These are phyloP conservation scores for Jatropha podagrica DNA, from an alignment of 441 rosid genomes.

Conservation along the genomic window DNA sequence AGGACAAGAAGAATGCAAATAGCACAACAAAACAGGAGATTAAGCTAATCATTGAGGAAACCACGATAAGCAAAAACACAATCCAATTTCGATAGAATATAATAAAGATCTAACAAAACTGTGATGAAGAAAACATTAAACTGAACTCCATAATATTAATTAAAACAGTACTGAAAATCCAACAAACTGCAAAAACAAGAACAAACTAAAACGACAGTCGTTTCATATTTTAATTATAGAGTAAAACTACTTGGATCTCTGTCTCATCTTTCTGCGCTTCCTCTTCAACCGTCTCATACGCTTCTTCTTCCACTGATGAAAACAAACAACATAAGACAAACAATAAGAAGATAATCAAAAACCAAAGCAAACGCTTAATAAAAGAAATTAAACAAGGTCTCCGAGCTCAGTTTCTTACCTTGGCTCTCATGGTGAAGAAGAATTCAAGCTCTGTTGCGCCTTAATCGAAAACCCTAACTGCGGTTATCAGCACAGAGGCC, in stretches of 20 bases:
- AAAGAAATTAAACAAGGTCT: background rate
- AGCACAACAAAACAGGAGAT: background rate
- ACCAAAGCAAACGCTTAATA: background rate
- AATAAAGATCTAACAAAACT: conserved; percentile 4
- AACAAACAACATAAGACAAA: conserved; percentile 3
- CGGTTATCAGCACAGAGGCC: background rate
- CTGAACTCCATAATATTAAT: background rate
- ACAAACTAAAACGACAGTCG: conserved; percentile 10
- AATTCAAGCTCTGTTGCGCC: background rate
- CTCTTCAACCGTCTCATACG: conserved; percentile 77
- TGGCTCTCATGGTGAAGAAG: conserved; percentile 59
- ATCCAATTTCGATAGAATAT: background rate
- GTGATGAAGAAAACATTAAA: conserved; percentile 1
- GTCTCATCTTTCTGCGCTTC: conserved; percentile 82
- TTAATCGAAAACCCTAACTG: conserved; percentile 20
- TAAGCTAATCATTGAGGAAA: background rate
- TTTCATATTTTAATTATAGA: background rate
- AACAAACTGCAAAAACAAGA: conserved; percentile 4
- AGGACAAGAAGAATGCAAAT: background rate
- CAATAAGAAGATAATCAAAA: background rate
- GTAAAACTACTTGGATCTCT: conserved; percentile 62
- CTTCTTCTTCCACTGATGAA: conserved; percentile 69
- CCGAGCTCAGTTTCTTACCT: conserved; percentile 33
- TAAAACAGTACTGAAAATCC: conserved; percentile 13
- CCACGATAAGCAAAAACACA: background rate